These are phyloP conservation scores for Ogataea wickerhamii DNA, from an alignment of 805 yeast species.

Conservation along the genomic window DNA sequence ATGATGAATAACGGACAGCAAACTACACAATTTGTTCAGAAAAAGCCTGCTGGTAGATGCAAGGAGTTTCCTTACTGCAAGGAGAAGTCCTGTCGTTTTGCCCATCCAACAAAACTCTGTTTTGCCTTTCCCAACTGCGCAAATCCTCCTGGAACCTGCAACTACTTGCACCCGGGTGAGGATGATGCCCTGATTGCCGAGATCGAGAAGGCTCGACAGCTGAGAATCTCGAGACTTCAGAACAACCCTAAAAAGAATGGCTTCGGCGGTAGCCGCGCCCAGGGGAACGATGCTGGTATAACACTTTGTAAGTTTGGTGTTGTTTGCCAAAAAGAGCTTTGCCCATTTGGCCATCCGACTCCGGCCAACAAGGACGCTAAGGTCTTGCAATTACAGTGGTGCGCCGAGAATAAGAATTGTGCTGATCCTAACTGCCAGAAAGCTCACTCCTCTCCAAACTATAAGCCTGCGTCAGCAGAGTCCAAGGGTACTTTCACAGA, in stretches of 20 bases:
- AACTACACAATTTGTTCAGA: constrained; percentile 38
- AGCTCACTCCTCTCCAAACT: constrained; percentile 79
- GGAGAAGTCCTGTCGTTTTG: constrained; percentile 59
- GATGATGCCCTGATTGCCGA: constrained; percentile 71
- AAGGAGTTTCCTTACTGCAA: constrained; percentile 68
- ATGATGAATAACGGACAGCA: constrained; percentile 23
- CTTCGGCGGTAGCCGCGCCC: constrained; percentile 31
- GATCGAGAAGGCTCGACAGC: constrained; percentile 53
- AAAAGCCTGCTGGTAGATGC: constrained; percentile 61
- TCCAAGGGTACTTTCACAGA: constrained; percentile 15
- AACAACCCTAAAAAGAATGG: constrained; percentile 22
- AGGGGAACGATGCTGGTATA: constrained; percentile 37
- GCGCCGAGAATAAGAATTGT: constrained; percentile 67
- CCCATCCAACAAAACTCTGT: constrained; percentile 80
- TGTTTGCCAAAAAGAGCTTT: constrained; percentile 69
- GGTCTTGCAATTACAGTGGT: constrained; percentile 70
- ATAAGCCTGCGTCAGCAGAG: constrained; percentile 26
- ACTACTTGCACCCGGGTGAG: constrained; percentile 78
- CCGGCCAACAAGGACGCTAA: constrained; percentile 75
- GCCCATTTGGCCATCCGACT: constrained; percentile 91
- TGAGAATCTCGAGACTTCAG: constrained; percentile 18
- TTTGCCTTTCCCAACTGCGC: constrained; percentile 74
- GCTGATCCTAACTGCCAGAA: constrained; percentile 56
- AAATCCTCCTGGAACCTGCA: constrained; percentile 78
- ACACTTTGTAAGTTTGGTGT: constrained; percentile 74